Conservation (phyloP, 305 asterid genomes). For the Fraxinus latifolia region DNA sequence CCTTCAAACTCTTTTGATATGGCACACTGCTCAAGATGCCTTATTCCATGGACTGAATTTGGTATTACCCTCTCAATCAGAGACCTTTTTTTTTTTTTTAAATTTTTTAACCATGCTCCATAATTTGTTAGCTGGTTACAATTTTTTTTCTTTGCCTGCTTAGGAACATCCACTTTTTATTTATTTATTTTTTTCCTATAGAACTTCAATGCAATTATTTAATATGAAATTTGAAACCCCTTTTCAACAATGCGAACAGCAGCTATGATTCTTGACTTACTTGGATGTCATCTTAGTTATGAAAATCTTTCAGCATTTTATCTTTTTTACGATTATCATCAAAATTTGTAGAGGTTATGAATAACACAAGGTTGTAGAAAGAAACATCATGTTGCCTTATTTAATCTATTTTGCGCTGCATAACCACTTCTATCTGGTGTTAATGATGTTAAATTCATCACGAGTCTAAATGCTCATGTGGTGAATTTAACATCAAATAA, state of each 20-base stretch:
- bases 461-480: neutral
- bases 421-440: neutral
- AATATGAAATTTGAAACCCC: neutral
- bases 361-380: neutral
- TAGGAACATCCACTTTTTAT: neutral
- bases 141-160: neutral
- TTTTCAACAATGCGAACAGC: neutral
- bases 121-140: neutral
- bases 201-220: neutral
- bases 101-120: neutral
- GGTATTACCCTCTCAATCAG: conserved; percentile 28
- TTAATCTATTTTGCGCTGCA: neutral
- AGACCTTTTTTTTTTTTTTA: neutral
- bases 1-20: conserved; percentile 58
- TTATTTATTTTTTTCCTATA: neutral
- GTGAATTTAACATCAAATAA: neutral
- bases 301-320: neutral
- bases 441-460: neutral
- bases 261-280: neutral
- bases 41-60: conserved; percentile 61
- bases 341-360: neutral
- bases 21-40: conserved; percentile 70
- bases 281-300: neutral
- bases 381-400: neutral
- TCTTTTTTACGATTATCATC: neutral